Conservation (phyloP, 768 basidiomycete species). For the Udeniomyces megalosporus region DNA sequence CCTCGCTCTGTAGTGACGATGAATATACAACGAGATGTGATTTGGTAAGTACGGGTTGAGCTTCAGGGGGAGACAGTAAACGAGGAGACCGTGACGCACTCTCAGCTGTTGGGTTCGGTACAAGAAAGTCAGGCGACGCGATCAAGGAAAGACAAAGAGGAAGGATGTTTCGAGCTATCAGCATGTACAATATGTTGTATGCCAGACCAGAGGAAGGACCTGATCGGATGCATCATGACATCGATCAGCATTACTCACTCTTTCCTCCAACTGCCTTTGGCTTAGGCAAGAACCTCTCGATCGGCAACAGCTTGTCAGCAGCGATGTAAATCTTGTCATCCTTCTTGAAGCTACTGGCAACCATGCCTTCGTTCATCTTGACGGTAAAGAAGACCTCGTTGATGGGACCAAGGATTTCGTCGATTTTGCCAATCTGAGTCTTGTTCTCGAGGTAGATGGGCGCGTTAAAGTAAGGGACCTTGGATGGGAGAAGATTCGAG, state of each 20-base stretch:
- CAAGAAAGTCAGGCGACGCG: background rate
- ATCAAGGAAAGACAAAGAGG: too few relatives aligned
- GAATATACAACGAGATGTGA: conserved; percentile 24
- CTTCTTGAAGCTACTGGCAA: conserved; percentile 85
- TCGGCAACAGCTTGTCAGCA: conserved; percentile 88
- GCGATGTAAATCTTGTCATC: conserved; percentile 97
- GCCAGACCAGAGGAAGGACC: background rate
- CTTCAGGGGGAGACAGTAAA: background rate
- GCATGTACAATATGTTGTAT: background rate
- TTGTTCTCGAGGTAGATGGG: conserved; percentile 96
- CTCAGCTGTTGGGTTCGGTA: too few relatives aligned
- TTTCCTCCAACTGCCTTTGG: conserved; percentile 64
- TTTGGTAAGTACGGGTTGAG: conserved; percentile 22
- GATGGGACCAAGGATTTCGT: conserved; percentile 98
- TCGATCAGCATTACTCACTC: conserved; percentile 7
- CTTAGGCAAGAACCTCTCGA: conserved; percentile 92
- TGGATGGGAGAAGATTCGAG: conserved; percentile 61
- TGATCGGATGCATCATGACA: too few relatives aligned
- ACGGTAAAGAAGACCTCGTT: conserved; percentile 97
- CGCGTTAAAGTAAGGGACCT: conserved; percentile 97
- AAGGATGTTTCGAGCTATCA: background rate
- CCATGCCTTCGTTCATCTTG: conserved; percentile 93
- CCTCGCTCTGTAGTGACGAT: conserved; percentile 19
- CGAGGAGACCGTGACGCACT: conserved; percentile 10
- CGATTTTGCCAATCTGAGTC: conserved; percentile 86